Evolutionary conservation across 495 filamentous ascomycete genomes (phyloP), one percentile per base, ranked within the genome.

Genomic region (Recurvomyces mirabilis): DNA sequence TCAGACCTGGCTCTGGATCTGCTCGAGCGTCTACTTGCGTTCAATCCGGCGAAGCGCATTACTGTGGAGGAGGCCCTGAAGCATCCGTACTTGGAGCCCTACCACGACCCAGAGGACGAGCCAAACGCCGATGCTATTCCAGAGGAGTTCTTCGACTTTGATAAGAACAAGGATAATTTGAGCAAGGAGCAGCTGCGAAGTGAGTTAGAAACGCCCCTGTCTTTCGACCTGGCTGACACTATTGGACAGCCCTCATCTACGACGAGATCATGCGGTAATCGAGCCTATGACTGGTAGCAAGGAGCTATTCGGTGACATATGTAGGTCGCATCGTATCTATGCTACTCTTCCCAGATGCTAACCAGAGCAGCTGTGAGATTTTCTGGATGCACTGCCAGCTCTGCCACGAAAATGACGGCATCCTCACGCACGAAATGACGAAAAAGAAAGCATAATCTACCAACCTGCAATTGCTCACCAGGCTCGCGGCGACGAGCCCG

Each of bases 121-220:
- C 93, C 93, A 30, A 94, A 85, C 13, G 93, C 93, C 10, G 79
- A 84, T 11, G 87, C 93, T 13, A 99, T 99, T 54, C 93, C 93
- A 0, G 87, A 95, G 57, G 87, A 93, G 58, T 99, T 99, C 74
- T 99, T 99, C 64, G 91, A 96, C 65, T 99, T 99, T 61, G 93
- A 99, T 68, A 94, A 94, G 74, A 91, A 94, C 70, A 99, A 99
- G 79, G 93, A 99, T 63, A 87, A 81, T 47, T 70, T 99, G 51
- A 94, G 82, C 71, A 99, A 99, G 70, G 93, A 99, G 65, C 84
- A 99, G 67, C 64, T 99, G 65, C 95, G 94, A 72, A 58, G 81
- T 84, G 60, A 64, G 77, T 68, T 28, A 33, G 41, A 29, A 17
- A 21, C 5, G 23, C 20, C 17, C 23, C 47, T 62, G 31, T 53